Conservation (phyloP, 2,329 filamentous ascomycete species). For the Beauveria caledonica region DNA sequence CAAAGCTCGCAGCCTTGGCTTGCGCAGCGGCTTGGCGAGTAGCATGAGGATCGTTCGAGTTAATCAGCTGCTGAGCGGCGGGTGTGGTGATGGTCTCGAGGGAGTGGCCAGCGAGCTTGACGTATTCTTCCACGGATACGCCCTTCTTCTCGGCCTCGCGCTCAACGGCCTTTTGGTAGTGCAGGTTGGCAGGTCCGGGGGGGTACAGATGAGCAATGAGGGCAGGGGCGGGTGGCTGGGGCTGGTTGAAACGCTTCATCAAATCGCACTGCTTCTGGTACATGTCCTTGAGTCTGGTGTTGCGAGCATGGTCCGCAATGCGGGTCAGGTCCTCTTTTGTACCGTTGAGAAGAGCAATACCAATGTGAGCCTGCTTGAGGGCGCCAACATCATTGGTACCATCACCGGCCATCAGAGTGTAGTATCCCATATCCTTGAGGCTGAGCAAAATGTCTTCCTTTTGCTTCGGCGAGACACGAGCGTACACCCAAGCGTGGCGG, state of each 20-base stretch:
- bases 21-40: constrained; percentile 51
- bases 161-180: constrained; percentile 86
- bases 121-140: constrained; percentile 50
- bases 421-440: constrained; percentile 93
- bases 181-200: constrained; percentile 82
- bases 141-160: constrained; percentile 76
- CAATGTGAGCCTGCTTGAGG: constrained; percentile 95
- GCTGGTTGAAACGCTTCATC: constrained; percentile 94
- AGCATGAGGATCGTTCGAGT: constrained; percentile 20
- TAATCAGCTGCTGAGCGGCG: constrained; percentile 52
- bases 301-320: constrained; percentile 88
- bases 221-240: constrained; percentile 80
- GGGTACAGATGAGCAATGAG: constrained; percentile 93
- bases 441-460: constrained; percentile 98
- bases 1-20: constrained; percentile 66
- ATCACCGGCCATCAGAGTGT: constrained; percentile 96
- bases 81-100: constrained; percentile 60
- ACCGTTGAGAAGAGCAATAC: constrained; percentile 91
- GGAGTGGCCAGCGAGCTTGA: constrained; percentile 41
- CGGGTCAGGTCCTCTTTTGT: constrained; percentile 83
- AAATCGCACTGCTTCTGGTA: constrained; percentile 92
- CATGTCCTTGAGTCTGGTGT: constrained; percentile 95
- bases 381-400: constrained; percentile 98
- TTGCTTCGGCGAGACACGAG: constrained; percentile 94
- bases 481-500: constrained; percentile 93